These are phyloP conservation scores for Geotrichum bryndzae DNA, from an alignment of 1,139 yeast species.

Conservation along the genomic window DNA sequence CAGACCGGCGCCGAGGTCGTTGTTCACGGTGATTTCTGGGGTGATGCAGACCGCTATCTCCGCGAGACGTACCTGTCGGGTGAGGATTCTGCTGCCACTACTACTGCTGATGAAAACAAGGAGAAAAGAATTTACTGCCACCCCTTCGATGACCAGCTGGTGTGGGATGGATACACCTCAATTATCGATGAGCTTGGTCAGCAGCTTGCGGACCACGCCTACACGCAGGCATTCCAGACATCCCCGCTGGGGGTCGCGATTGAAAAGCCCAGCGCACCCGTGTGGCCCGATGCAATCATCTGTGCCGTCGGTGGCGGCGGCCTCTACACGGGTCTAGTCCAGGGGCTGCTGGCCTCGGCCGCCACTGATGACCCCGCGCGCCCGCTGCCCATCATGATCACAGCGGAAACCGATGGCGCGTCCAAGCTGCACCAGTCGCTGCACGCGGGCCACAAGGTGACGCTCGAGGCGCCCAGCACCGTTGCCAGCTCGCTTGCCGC, in stretches of 20 bases:
- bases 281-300: constrained; percentile 50
- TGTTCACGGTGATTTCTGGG: constrained; percentile 52
- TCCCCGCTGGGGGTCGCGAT: constrained; percentile 9
- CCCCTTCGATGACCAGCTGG: constrained; percentile 56
- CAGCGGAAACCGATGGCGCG: constrained; percentile 51
- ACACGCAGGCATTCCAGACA: constrained; percentile 23
- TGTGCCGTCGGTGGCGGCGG: constrained; percentile 79
- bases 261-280: constrained; percentile 8
- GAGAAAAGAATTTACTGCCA: constrained; percentile 53
- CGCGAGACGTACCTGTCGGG: constrained; percentile 37
- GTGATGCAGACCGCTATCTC: constrained; percentile 58
- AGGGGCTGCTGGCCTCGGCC: neutral
- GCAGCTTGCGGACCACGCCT: constrained; percentile 33
- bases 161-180: constrained; percentile 66
- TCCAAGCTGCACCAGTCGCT: constrained; percentile 37
- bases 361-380: neutral
- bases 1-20: constrained; percentile 51
- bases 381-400: neutral
- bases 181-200: constrained; percentile 52
- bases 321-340: constrained; percentile 50
- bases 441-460: constrained; percentile 2
- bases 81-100: neutral
- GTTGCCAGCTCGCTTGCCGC: constrained; percentile 28
- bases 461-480: constrained; percentile 3
- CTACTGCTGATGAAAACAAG: constrained; percentile 16